phyloP scores from a whole-genome alignment of 805 yeast genomes.

The Yamadazyma insecticola region DNA sequence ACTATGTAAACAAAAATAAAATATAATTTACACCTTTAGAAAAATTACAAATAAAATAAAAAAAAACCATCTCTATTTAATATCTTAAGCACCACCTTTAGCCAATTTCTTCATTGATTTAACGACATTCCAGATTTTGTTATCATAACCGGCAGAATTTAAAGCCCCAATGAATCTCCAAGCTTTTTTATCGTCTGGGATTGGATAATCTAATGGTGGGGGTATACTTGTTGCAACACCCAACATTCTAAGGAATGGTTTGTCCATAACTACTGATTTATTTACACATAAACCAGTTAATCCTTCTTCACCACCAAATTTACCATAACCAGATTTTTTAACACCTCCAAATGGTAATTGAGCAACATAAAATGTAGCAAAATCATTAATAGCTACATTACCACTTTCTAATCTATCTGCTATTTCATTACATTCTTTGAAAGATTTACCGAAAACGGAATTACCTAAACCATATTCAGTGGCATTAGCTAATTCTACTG shows the following conservation, averaged over 20 bases:
- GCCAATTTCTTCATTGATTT: constrained; percentile 37
- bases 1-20: too few relatives aligned
- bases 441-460: constrained; percentile 75
- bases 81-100: constrained; percentile 20
- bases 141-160: constrained; percentile 81
- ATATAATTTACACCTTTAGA: too few relatives aligned
- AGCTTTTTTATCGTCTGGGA: constrained; percentile 71
- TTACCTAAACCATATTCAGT: constrained; percentile 90
- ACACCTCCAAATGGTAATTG: constrained; percentile 97
- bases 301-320: constrained; percentile 98
- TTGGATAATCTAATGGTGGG: constrained; percentile 86
- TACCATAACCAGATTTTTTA: constrained; percentile 92
- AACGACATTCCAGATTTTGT: constrained; percentile 60
- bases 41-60: too few relatives aligned
- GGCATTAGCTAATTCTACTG: constrained; percentile 72
- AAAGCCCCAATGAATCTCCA: constrained; percentile 84
- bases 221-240: constrained; percentile 80
- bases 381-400: constrained; percentile 94
- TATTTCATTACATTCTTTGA: constrained; percentile 53
- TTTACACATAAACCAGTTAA: constrained; percentile 82
- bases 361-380: constrained; percentile 93
- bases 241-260: constrained; percentile 52
- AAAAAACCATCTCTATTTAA: too few relatives aligned
- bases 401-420: constrained; percentile 71
- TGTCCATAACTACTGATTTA: constrained; percentile 84